Evolutionary conservation across 345 rosid genomes (phyloP).

Genomic region (Turnera subulata): DNA sequence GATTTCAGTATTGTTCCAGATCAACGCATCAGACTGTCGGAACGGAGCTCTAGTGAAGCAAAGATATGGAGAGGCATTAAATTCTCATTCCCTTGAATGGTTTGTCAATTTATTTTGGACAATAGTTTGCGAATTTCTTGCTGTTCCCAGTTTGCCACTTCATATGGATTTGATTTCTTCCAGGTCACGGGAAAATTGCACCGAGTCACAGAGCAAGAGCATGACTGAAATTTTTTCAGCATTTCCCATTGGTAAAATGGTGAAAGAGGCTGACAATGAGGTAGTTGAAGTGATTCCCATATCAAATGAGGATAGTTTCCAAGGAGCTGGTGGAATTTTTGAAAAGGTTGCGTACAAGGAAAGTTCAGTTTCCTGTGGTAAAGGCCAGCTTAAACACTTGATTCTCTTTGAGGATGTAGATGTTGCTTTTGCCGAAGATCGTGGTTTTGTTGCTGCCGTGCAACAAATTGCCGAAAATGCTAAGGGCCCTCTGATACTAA

Average conservation of each 20-base stretch:
- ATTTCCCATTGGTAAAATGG: conserved; percentile 28
- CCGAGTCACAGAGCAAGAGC: conserved; percentile 28
- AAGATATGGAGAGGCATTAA: conserved; percentile 77
- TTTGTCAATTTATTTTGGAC: conserved; percentile 28
- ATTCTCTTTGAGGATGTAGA: conserved; percentile 96
- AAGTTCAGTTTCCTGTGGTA: conserved; percentile 22
- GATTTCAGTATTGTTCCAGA: conserved; percentile 31
- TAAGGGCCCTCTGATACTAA: conserved; percentile 82
- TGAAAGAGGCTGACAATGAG: conserved; percentile 22
- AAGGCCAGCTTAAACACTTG: conserved; percentile 51
- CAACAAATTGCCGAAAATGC: conserved; percentile 87
- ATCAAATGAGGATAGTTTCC: conserved; percentile 30
- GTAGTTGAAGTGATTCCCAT: conserved; percentile 34
- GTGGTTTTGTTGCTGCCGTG: conserved; percentile 78
- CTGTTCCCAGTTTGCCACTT: too few relatives aligned
- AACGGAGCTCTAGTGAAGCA: conserved; percentile 75
- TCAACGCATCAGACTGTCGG: conserved; percentile 84
- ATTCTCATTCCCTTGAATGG: conserved; percentile 67
- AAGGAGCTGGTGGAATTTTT: conserved; percentile 22
- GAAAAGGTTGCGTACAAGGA: conserved; percentile 30
- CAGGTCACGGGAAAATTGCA: conserved; percentile 62
- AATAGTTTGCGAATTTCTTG: too few relatives aligned
- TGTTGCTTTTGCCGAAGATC: conserved; percentile 75
- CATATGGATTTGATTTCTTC: conserved; percentile 11
- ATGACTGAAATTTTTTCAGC: conserved; percentile 17